phyloP scores from a whole-genome alignment of 768 basidiomycete species.

The Daedaleopsis nitida region DNA sequence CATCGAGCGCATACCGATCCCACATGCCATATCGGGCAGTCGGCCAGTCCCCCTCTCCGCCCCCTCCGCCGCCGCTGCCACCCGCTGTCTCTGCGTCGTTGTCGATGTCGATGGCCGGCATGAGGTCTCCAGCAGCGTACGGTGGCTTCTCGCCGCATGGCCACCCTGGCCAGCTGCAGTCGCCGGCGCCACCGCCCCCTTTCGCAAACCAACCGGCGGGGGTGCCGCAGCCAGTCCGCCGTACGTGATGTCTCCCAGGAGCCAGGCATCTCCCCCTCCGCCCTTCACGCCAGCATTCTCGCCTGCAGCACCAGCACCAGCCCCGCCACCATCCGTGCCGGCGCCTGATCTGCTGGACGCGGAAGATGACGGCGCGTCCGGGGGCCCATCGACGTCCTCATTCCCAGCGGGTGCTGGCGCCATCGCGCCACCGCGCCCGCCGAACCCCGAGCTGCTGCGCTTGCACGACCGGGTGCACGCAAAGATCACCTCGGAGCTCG shows the following conservation, averaged over 20 bases:
- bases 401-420: constrained; percentile 16
- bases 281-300: constrained; percentile 15
- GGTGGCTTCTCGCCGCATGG: neutral
- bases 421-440: constrained; percentile 72
- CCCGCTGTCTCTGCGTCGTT: constrained; percentile 13
- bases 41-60: constrained; percentile 6
- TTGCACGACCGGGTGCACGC: constrained; percentile 78
- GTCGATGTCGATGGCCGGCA: neutral
- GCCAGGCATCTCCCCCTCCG: constrained; percentile 16
- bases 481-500: constrained; percentile 71
- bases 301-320: constrained; percentile 9
- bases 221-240: constrained; percentile 23
- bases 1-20: constrained; percentile 12
- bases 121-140: neutral
- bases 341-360: constrained; percentile 63
- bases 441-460: constrained; percentile 85
- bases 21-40: constrained; percentile 16
- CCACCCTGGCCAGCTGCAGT: constrained; percentile 18
- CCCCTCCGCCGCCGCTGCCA: constrained; percentile 15
- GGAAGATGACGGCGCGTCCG: constrained; percentile 35
- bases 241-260: constrained; percentile 27
- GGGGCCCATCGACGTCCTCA: constrained; percentile 27
- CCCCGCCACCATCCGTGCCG: constrained; percentile 25
- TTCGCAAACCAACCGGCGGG: constrained; percentile 28
- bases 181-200: constrained; percentile 30